phyloP scores from a whole-genome alignment of 805 yeast species.

The Teunomyces lycoperdinae region DNA sequence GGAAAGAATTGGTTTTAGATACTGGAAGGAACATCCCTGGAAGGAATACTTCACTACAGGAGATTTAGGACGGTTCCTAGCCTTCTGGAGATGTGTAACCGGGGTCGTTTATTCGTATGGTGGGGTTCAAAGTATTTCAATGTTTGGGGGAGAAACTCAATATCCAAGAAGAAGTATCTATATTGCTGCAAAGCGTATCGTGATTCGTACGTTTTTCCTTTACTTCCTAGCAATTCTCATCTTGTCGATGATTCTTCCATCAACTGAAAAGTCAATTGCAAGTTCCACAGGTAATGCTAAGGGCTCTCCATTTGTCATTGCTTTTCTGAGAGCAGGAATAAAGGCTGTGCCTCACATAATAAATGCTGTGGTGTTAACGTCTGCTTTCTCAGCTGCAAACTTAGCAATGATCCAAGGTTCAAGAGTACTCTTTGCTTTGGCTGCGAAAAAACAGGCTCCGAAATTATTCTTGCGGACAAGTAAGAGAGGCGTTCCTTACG shows the following conservation, averaged over 20 bases:
- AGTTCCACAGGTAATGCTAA: constrained; percentile 25
- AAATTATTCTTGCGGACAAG: constrained; percentile 24
- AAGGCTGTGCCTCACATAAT: constrained; percentile 33
- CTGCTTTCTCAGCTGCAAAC: constrained; percentile 40
- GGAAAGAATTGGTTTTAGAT: constrained; percentile 26
- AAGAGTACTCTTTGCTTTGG: constrained; percentile 34
- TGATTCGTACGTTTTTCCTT: constrained; percentile 26
- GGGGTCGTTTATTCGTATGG: constrained; percentile 39
- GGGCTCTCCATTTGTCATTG: constrained; percentile 43
- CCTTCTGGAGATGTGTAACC: constrained; percentile 30
- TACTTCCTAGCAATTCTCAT: constrained; percentile 32
- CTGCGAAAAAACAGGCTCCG: constrained; percentile 39
- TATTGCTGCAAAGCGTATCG: constrained; percentile 27
- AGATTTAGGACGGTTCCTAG: constrained; percentile 18
- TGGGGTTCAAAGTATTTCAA: constrained; percentile 26
- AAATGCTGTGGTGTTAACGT: constrained; percentile 38
- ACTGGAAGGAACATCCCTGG: constrained; percentile 43
- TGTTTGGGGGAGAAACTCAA: constrained; percentile 31
- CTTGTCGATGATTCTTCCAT: constrained; percentile 26
- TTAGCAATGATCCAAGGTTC: constrained; percentile 25
- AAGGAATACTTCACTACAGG: constrained; percentile 15
- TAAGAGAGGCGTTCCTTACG: background rate
- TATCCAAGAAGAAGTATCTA: constrained; percentile 31
- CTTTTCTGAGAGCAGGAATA: constrained; percentile 31
- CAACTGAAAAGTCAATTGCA: constrained; percentile 21